A percentile compares a stretch with the other conserved stretches of the same genome.
phyloP scores from a whole-genome alignment of 805 yeast genomes.

The Brettanomyces bruxellensis region DNA sequence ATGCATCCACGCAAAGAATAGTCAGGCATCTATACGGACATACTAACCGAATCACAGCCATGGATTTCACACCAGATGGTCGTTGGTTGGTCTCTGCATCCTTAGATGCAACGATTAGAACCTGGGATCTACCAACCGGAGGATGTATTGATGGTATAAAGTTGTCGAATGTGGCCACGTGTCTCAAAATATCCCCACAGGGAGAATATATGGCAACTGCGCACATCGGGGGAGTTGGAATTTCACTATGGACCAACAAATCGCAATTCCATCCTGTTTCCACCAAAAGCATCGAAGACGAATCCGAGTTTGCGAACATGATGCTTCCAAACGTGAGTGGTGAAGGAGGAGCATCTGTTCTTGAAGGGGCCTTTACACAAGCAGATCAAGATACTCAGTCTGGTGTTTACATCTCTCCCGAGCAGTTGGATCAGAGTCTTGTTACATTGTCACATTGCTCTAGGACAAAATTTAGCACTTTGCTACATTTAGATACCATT shows the following conservation, averaged over 20 bases:
- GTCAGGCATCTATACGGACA: conserved; percentile 90
- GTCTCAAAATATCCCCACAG: conserved; percentile 69
- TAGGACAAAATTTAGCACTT: conserved; percentile 66
- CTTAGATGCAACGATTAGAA: conserved; percentile 79
- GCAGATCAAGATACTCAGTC: conserved; percentile 12
- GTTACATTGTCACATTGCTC: conserved; percentile 74
- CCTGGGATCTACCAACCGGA: conserved; percentile 98
- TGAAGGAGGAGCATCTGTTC: conserved; percentile 58
- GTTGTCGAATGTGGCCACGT: conserved; percentile 72
- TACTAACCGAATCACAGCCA: conserved; percentile 72
- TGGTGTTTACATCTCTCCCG: conserved; percentile 40
- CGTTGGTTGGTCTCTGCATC: conserved; percentile 86
- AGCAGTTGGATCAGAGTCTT: conserved; percentile 54
- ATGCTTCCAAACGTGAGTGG: conserved; percentile 72
- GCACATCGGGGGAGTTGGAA: conserved; percentile 85
- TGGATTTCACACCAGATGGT: conserved; percentile 92
- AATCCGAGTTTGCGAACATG: conserved; percentile 57
- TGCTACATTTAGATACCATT: conserved; percentile 75
- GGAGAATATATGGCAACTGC: conserved; percentile 90
- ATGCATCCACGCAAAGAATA: conserved; percentile 67
- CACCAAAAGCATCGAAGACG: conserved; percentile 66
- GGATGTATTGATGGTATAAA: conserved; percentile 89
- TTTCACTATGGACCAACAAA: conserved; percentile 85
- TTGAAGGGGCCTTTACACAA: conserved; percentile 70
- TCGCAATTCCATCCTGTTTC: conserved; percentile 76